Evolutionary conservation across 164 flowering plant species (phyloP).

Genomic region (Houttuynia cordata): DNA sequence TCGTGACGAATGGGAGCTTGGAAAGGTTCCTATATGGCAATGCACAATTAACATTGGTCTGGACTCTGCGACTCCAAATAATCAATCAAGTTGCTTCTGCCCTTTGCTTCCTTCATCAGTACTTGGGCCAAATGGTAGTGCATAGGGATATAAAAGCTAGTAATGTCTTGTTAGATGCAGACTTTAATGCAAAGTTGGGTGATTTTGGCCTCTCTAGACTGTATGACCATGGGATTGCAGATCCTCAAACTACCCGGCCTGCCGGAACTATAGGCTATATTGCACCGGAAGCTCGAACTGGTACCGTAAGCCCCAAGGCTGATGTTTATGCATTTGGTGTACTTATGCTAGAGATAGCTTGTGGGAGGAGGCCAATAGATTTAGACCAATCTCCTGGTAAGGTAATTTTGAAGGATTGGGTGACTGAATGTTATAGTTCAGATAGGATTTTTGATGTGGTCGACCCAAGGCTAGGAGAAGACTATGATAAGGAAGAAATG

Average conservation of each 20-base stretch:
- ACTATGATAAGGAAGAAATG: constrained; percentile 19
- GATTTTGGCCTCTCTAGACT: constrained; percentile 38
- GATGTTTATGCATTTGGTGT: constrained; percentile 61
- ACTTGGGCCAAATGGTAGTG: constrained; percentile 48
- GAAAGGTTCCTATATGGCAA: constrained; percentile 43
- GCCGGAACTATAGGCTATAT: constrained; percentile 60
- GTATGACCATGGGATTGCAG: constrained; percentile 50
- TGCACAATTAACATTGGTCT: constrained; percentile 23
- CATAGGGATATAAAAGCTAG: constrained; percentile 62
- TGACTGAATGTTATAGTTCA: constrained; percentile 27
- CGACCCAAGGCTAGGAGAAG: constrained; percentile 22
- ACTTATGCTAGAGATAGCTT: constrained; percentile 38
- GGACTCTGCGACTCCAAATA: constrained; percentile 46
- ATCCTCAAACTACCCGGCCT: constrained; percentile 40
- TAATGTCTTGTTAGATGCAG: constrained; percentile 43
- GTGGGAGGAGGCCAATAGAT: constrained; percentile 56
- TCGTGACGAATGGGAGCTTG: constrained; percentile 56
- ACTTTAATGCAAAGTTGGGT: constrained; percentile 33
- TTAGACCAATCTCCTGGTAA: constrained; percentile 33
- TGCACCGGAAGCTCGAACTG: constrained; percentile 60
- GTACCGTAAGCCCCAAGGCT: constrained; percentile 32
- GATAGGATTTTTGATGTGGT: constrained; percentile 30
- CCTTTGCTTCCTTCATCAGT: constrained; percentile 51
- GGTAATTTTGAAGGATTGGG: constrained; percentile 52
- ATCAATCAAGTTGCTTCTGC: constrained; percentile 49